phyloP scores from a whole-genome alignment of 2,329 filamentous ascomycete species.

The Aspergillus ustus region DNA sequence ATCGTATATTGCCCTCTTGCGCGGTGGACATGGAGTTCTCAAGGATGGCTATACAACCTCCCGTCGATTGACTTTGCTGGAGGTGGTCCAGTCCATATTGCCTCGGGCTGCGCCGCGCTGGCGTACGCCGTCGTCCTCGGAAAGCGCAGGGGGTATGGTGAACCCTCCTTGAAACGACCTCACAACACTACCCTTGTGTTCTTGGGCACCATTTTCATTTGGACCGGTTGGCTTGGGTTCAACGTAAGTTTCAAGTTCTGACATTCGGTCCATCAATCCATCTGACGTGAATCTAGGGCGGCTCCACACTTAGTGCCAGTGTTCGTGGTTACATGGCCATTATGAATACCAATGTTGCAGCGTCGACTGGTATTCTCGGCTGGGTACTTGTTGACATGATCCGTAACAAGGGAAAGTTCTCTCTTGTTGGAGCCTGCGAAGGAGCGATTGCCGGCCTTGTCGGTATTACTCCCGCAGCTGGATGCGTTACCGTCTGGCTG shows the following conservation, averaged over 20 bases:
- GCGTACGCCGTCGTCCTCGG: constrained; percentile 76
- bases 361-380: constrained; percentile 58
- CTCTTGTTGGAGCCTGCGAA: constrained; percentile 61
- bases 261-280: neutral
- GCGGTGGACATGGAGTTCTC: constrained; percentile 78
- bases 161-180: constrained; percentile 59
- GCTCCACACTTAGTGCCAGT: constrained; percentile 57
- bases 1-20: constrained; percentile 75
- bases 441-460: constrained; percentile 64
- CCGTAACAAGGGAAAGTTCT: constrained; percentile 57
- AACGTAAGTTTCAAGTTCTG: constrained; percentile 42
- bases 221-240: constrained; percentile 61
- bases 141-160: constrained; percentile 63
- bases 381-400: constrained; percentile 60
- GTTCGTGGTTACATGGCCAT: constrained; percentile 60
- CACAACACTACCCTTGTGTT: constrained; percentile 77
- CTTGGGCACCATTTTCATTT: constrained; percentile 63
- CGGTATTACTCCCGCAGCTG: constrained; percentile 63
- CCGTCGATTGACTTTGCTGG: constrained; percentile 76
- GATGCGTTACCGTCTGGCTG: constrained; percentile 58
- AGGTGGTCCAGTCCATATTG: constrained; percentile 75
- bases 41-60: constrained; percentile 72
- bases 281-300: constrained; percentile 42
- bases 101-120: constrained; percentile 71
- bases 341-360: constrained; percentile 64